phyloP scores from a whole-genome alignment of 495 filamentous ascomycete species.

The Aspergillus egyptiacus region DNA sequence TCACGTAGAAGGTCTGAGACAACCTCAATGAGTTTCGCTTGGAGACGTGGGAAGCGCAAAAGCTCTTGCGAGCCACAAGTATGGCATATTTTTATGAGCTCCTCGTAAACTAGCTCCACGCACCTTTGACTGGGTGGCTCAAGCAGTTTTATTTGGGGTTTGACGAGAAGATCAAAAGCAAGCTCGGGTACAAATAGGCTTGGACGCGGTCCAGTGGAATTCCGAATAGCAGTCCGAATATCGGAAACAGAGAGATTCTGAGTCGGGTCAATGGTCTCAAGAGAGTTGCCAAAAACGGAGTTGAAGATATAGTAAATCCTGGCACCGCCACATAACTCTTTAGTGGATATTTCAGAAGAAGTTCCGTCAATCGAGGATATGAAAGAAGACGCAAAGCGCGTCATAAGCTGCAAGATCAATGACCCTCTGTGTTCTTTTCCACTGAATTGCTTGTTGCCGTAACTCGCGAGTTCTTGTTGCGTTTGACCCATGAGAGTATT shows the following conservation, averaged over 20 bases:
- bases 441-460: slow-evolving; percentile 96
- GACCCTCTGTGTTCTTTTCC: slow-evolving; percentile 95
- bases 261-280: slow-evolving; percentile 94
- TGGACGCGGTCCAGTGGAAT: slow-evolving; percentile 92
- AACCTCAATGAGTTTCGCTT: slow-evolving; percentile 96
- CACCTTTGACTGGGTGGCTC: slow-evolving; percentile 95
- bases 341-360: slow-evolving; percentile 96
- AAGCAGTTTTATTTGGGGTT: slow-evolving; percentile 95
- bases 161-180: slow-evolving; percentile 95
- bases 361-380: slow-evolving; percentile 98
- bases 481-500: slow-evolving; percentile 99
- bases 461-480: slow-evolving; percentile 96
- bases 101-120: slow-evolving; percentile 96
- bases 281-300: slow-evolving; percentile 94
- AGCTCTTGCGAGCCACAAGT: slow-evolving; percentile 96
- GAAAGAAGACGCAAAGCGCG: slow-evolving; percentile 93
- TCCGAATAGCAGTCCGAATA: slow-evolving; percentile 95
- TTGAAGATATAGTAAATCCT: slow-evolving; percentile 99
- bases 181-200: slow-evolving; percentile 96
- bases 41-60: slow-evolving; percentile 82
- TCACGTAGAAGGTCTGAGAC: slow-evolving; percentile 95
- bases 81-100: slow-evolving; percentile 98
- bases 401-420: slow-evolving; percentile 95
- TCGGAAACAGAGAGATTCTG: slow-evolving; percentile 92
- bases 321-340: slow-evolving; percentile 94